Conservation (phyloP, 768 basidiomycete species). For the Phanerochaete sordida region DNA sequence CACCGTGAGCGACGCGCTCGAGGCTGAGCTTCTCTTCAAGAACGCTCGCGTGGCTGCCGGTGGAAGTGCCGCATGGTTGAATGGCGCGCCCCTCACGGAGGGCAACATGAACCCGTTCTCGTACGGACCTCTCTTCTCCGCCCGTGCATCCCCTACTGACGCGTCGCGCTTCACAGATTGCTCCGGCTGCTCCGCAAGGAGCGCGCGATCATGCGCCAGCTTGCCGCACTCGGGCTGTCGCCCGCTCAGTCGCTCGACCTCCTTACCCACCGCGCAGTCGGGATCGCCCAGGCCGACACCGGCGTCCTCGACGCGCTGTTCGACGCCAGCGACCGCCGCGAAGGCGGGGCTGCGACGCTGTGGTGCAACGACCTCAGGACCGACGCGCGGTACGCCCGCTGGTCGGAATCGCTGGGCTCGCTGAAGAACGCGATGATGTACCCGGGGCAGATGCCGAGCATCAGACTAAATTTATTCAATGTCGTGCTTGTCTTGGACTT, state of each 20-base stretch:
- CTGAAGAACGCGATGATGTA: constrained; percentile 36
- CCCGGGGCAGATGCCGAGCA: constrained; percentile 73
- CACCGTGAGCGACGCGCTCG: constrained; percentile 43
- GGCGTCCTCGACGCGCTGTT: constrained; percentile 70
- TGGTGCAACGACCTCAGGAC: constrained; percentile 94
- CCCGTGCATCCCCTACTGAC: not conserved
- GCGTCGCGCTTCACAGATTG: constrained; percentile 38
- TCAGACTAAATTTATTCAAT: constrained; percentile 82
- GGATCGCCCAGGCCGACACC: constrained; percentile 42
- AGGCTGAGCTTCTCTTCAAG: constrained; percentile 56
- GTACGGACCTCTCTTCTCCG: constrained; percentile 25
- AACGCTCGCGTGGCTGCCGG: constrained; percentile 50
- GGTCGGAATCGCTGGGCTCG: constrained; percentile 15
- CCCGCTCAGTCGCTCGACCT: constrained; percentile 67
- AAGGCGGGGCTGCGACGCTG: constrained; percentile 68
- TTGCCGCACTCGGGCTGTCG: constrained; percentile 61
- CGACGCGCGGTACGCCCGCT: constrained; percentile 56
- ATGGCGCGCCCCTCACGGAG: constrained; percentile 60
- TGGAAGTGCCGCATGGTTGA: constrained; percentile 69
- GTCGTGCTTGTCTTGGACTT: constrained; percentile 80
- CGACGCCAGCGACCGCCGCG: constrained; percentile 86
- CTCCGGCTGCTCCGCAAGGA: constrained; percentile 74
- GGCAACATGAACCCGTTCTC: constrained; percentile 71
- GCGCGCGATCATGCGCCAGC: constrained; percentile 51
- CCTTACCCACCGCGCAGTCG: constrained; percentile 61